Evolutionary conservation across 805 yeast species (phyloP).

Genomic region (Barnettozyma populi): DNA sequence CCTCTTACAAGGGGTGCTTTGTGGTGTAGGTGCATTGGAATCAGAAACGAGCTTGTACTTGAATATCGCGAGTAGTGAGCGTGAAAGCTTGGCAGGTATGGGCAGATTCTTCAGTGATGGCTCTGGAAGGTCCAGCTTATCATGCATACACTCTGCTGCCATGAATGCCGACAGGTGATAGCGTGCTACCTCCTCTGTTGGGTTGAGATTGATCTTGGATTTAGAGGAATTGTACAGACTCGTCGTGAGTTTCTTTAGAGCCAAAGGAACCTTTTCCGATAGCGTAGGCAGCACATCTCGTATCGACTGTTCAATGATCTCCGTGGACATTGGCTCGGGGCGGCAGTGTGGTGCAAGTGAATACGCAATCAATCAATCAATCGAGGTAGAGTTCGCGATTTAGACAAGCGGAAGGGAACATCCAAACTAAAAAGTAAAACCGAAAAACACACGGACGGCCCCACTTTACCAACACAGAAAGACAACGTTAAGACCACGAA

Average conservation of each 20-base stretch:
- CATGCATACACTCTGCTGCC: slow-evolving; percentile 46
- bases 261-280: slow-evolving; percentile 38
- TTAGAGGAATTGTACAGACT: slow-evolving; percentile 44
- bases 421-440: neutral
- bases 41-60: neutral
- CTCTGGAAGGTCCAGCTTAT: slow-evolving; percentile 39
- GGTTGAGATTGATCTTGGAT: slow-evolving; percentile 42
- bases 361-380: neutral
- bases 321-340: slow-evolving; percentile 19
- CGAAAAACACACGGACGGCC: neutral
- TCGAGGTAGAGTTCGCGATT: neutral
- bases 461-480: neutral
- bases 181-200: slow-evolving; percentile 57
- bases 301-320: slow-evolving; percentile 32
- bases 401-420: neutral
- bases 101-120: slow-evolving; percentile 54
- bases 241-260: slow-evolving; percentile 27
- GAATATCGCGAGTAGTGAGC: slow-evolving; percentile 25
- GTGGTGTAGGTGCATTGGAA: slow-evolving; percentile 5
- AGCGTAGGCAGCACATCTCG: slow-evolving; percentile 47
- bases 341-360: neutral
- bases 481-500: neutral
- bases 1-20: slow-evolving; percentile 7
- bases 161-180: slow-evolving; percentile 62
- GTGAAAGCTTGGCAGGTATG: slow-evolving; percentile 40